Percentiles rank a stretch among this genome's conserved stretches.
phyloP scores from a whole-genome alignment of 2,329 filamentous ascomycete genomes.

The Aspergillus fumigatus region DNA sequence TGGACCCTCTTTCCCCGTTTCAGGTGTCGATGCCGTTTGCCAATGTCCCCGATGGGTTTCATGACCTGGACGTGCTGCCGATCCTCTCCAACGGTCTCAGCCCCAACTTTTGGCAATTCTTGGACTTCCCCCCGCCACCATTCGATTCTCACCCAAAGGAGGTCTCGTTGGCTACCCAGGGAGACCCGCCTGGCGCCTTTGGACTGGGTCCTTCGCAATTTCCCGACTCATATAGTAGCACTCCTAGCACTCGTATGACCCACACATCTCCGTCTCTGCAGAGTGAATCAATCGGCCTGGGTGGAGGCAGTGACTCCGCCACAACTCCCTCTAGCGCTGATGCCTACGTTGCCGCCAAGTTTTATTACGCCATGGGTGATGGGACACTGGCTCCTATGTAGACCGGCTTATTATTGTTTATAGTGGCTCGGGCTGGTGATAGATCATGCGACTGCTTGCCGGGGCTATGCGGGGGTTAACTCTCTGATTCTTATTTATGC shows the following conservation, averaged over 20 bases:
- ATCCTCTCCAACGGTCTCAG: background rate
- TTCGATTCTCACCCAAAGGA: background rate
- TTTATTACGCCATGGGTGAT: background rate
- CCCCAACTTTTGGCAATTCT: background rate
- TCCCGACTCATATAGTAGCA: background rate
- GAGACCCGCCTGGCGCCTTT: background rate
- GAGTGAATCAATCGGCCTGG: background rate
- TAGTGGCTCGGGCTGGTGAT: too few species aligned
- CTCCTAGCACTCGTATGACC: background rate
- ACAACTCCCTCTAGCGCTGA: background rate
- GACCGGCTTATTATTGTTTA: background rate
- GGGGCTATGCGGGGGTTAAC: too few species aligned
- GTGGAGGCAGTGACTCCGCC: background rate
- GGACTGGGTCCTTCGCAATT: background rate
- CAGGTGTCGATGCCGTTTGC: background rate
- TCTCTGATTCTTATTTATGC: too few species aligned
- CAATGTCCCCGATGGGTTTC: background rate
- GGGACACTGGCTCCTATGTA: background rate
- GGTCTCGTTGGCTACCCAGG: background rate
- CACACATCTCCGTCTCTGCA: background rate
- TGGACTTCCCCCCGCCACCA: background rate
- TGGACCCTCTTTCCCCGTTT: background rate
- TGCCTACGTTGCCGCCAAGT: background rate
- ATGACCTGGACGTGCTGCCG: background rate
- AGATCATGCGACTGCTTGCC: too few species aligned